Percentiles rank a stretch among this genome's conserved stretches.
These are phyloP conservation scores for Termitomyces sp. DNA, from an alignment of 768 basidiomycete genomes.

Conservation along the genomic window DNA sequence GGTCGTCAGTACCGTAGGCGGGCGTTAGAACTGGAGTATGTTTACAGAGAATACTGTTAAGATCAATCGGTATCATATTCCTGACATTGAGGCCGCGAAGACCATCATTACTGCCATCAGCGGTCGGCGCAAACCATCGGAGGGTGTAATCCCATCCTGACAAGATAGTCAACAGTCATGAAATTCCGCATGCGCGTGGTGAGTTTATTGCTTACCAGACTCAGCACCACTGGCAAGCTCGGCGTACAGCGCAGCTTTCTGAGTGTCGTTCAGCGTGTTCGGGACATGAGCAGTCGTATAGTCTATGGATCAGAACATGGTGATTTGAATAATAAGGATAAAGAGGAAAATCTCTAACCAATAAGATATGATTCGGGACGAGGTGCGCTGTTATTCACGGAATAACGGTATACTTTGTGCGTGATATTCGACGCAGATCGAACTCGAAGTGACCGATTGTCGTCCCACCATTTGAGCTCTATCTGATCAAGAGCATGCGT, in stretches of 20 bases:
- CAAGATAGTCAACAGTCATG: not conserved
- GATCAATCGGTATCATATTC: constrained; percentile 66
- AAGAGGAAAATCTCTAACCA: constrained; percentile 37
- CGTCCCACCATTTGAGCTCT: constrained; percentile 82
- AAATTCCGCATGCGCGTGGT: not conserved
- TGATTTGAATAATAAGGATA: not conserved
- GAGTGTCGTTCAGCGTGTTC: constrained; percentile 54
- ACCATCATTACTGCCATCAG: constrained; percentile 42
- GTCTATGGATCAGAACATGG: constrained; percentile 47
- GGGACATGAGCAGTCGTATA: constrained; percentile 76
- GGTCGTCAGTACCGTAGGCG: not conserved
- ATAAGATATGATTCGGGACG: constrained; percentile 80
- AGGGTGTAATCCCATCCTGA: constrained; percentile 52
- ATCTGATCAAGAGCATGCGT: constrained; percentile 36
- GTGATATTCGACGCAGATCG: constrained; percentile 66
- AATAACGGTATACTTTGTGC: constrained; percentile 66
- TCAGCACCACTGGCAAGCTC: constrained; percentile 91
- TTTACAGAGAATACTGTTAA: constrained; percentile 86
- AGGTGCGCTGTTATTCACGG: constrained; percentile 81
- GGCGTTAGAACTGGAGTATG: constrained; percentile 4
- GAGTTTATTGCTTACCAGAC: constrained; percentile 41
- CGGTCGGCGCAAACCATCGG: constrained; percentile 39
- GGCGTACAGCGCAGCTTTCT: constrained; percentile 68
- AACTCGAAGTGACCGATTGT: constrained; percentile 66
- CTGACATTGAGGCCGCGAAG: constrained; percentile 71